A percentile compares a stretch with the other conserved stretches of the same genome.
phyloP scores from a whole-genome alignment of 441 rosid species.

The Dalechampia spathulata region DNA sequence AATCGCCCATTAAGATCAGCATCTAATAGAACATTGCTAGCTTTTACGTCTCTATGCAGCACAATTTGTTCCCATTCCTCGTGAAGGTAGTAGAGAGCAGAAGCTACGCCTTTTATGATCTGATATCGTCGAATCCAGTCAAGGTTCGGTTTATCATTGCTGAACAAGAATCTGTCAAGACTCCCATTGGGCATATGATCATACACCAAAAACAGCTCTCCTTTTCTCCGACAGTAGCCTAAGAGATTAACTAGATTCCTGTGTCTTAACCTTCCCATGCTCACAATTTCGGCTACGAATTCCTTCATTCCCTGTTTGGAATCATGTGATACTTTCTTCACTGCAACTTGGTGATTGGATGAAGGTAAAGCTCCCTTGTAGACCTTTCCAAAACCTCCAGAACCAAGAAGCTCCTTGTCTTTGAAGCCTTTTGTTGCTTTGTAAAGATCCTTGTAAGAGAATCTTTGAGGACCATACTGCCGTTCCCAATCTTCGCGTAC shows the following conservation, averaged over 20 bases:
- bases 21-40: slow-evolving; percentile 26
- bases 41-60: slow-evolving; percentile 36
- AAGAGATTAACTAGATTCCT: slow-evolving; percentile 31
- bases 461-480: slow-evolving; percentile 27
- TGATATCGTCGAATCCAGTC: slow-evolving; percentile 24
- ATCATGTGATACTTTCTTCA: slow-evolving; percentile 28
- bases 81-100: slow-evolving; percentile 29
- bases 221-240: slow-evolving; percentile 31
- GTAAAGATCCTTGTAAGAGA: slow-evolving; percentile 25
- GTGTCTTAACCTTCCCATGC: slow-evolving; percentile 25
- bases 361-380: slow-evolving; percentile 23
- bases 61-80: slow-evolving; percentile 39
- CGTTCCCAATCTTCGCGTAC: slow-evolving; percentile 32
- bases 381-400: slow-evolving; percentile 33
- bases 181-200: slow-evolving; percentile 36
- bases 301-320: slow-evolving; percentile 27
- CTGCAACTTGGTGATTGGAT: slow-evolving; percentile 22
- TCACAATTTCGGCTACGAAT: slow-evolving; percentile 27
- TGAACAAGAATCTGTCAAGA: slow-evolving; percentile 27
- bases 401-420: slow-evolving; percentile 24
- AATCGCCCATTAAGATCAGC: slow-evolving; percentile 26
- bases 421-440: slow-evolving; percentile 30
- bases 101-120: slow-evolving; percentile 31
- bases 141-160: slow-evolving; percentile 15
- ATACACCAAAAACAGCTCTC: slow-evolving; percentile 33